These are phyloP conservation scores for Kitagawia praeruptora DNA, from an alignment of 129 eudicot species.

Conservation along the genomic window DNA sequence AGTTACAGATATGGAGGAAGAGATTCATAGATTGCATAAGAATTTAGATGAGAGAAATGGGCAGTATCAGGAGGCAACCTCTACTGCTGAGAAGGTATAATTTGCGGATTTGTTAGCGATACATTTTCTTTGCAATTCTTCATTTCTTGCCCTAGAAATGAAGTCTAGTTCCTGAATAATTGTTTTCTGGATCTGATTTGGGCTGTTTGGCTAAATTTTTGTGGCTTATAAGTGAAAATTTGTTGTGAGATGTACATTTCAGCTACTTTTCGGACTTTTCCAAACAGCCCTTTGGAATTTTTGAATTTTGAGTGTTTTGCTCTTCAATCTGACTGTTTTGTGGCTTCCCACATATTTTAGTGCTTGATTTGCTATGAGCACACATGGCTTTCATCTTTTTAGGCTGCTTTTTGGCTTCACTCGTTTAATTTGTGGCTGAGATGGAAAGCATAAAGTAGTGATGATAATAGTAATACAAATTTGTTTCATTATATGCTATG, in stretches of 20 bases:
- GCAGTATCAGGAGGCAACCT: constrained; percentile 61
- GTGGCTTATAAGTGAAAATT: not conserved
- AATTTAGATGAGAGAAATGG: constrained; percentile 67
- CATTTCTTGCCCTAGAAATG: not conserved
- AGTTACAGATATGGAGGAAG: constrained; percentile 65
- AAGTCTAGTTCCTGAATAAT: not conserved
- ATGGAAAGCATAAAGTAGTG: constrained; percentile 10
- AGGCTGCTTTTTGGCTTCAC: constrained; percentile 39
- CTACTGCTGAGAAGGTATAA: constrained; percentile 60
- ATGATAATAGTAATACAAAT: not conserved
- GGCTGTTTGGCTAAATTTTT: not conserved
- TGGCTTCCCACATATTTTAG: constrained; percentile 12
- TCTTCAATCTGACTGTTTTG: constrained; percentile 5
- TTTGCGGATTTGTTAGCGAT: not conserved
- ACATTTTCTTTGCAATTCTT: not conserved
- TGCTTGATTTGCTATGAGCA: constrained; percentile 6
- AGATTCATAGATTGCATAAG: constrained; percentile 56
- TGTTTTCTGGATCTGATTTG: not conserved
- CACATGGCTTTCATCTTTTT: constrained; percentile 19
- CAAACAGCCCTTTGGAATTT: not conserved
- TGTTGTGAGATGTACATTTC: not conserved
- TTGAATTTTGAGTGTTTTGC: not conserved
- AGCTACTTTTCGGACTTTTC: not conserved
- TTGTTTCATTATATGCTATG: constrained; percentile 28
- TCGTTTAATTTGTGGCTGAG: constrained; percentile 32